A percentile compares a stretch with the other conserved stretches of the same genome.
phyloP scores from a whole-genome alignment of 164 flowering plant species.

The Aristolochia contorta region DNA sequence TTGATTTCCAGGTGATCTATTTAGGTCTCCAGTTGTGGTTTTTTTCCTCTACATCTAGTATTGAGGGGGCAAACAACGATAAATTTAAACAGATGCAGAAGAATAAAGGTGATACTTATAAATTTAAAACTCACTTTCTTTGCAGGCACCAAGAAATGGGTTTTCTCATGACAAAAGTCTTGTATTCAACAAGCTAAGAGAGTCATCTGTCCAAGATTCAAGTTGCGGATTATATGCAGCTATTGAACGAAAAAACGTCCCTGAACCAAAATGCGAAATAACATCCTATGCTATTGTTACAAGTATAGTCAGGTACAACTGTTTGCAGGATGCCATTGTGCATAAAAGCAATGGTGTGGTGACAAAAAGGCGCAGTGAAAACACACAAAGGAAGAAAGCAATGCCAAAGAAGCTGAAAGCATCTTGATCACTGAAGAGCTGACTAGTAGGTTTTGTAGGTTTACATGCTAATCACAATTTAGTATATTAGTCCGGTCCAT shows the following conservation, averaged over 20 bases:
- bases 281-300: constrained; percentile 57
- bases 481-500: background rate
- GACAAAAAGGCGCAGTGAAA: constrained; percentile 27
- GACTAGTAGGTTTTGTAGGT: background rate
- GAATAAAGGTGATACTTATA: background rate
- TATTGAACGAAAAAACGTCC: constrained; percentile 30
- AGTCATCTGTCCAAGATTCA: constrained; percentile 36
- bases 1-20: constrained; percentile 63
- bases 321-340: constrained; percentile 11
- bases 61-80: background rate
- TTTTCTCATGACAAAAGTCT: constrained; percentile 33
- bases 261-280: constrained; percentile 38
- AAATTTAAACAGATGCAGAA: background rate
- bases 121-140: background rate
- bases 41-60: background rate
- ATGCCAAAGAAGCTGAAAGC: constrained; percentile 27
- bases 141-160: constrained; percentile 39
- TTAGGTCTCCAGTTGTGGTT: background rate
- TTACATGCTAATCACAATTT: background rate
- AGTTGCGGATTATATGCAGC: constrained; percentile 48
- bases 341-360: constrained; percentile 21
- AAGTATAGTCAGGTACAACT: constrained; percentile 26
- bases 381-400: constrained; percentile 10
- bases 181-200: constrained; percentile 38
- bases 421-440: constrained; percentile 3